Evolutionary conservation across 2,329 filamentous ascomycete genomes (phyloP), one percentile per base, ranked within the genome.

Genomic region (Cercospora sp.): DNA sequence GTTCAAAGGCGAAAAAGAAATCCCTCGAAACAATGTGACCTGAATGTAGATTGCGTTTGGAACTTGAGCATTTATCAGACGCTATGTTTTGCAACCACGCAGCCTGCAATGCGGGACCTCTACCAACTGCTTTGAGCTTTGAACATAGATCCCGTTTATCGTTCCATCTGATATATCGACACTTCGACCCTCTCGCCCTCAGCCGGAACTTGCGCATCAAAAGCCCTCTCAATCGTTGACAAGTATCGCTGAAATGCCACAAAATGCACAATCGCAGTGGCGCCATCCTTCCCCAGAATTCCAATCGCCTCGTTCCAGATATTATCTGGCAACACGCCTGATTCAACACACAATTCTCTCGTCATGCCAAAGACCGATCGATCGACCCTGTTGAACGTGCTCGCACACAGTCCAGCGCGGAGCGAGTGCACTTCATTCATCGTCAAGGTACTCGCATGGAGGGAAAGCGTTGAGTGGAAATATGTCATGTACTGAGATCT

Each of bases 181-280:
- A 5, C 21, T 40, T 62, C 59, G n/a, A 45, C 51, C 28, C 63
- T 59, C 24, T 65, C 24, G 10, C 37, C 34, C 13, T 64, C 59
- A 55, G 66, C 66, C 53, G 69, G 69, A 21, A 68, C 49, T 24
- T 70, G 69, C 30, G 66, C 66, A 68, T 70, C 69, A 58, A 70
- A 70, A 6, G 66, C 69, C 49, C 69, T 66, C 69, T 68, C 40
- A 60, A 68, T 43, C 43, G 64, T 63, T 62, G 66, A 60, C 30
- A 68, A 45, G 53, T 66, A 70, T 24, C 66, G 51, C 57, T 66
- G 26, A 26, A 70, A 66, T 0, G 51, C 69, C 10, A 61, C 55
- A 21, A 51, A 64, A 16, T 70, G 69, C 10, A 70, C 63, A 5
- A 63, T 49, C 8, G 63, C 63, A 43, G 64, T 16, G 1, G 66